Base-by-base conservation (phyloP, 768 basidiomycete species). In the Stropharia rugosoannulata region DNA sequence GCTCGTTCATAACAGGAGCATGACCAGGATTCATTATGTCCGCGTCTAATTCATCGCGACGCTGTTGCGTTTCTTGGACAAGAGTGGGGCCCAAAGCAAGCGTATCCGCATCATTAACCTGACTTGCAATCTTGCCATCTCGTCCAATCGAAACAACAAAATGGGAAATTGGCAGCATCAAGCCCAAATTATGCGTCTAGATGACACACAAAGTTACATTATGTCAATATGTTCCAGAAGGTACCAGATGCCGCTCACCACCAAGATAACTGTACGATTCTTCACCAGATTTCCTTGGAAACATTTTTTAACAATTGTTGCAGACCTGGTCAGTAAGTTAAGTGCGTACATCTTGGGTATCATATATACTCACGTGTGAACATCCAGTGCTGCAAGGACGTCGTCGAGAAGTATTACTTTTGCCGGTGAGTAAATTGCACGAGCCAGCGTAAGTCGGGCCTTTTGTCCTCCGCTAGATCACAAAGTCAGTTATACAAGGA, bases 371-470 rank as follows among this genome's bases (percentile, higher is more conserved):
- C 46, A 68, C 67, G 64, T 69, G 39, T 66, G 65, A 50, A 67
- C 65, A 58, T 87, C 85, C 6, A 87, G 68, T 1, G 85, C 85
- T 9, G 83, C 84, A n/a, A 87, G 69, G 11, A 90, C 81, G 63
- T 92, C 90, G 63, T 93, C 90, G 40, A 92, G 70, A 5, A 93
- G 70, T 6, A 93, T 65, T 19, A 85, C 83, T 18, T 80, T 68
- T 0, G 89, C 84, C 6, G 73, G 68, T 1, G 77, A 79, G 57
- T 80, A 80, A 0, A 80, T 58, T 6, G 76, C 78, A 42, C 79
- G 66, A 12, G 79, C 79, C 8, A 81, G 68, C 1, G 76, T 78
- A 10, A 80, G 66, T 11, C 79, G 68, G 13, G 80, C 85, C 74
- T 70, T 79, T 57, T 80, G 78, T 15, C 79, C 79, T n/a, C 79